Evolutionary conservation across 2,329 filamentous ascomycete genomes (phyloP).

Genomic region (Pseudogymnoascus sp.): DNA sequence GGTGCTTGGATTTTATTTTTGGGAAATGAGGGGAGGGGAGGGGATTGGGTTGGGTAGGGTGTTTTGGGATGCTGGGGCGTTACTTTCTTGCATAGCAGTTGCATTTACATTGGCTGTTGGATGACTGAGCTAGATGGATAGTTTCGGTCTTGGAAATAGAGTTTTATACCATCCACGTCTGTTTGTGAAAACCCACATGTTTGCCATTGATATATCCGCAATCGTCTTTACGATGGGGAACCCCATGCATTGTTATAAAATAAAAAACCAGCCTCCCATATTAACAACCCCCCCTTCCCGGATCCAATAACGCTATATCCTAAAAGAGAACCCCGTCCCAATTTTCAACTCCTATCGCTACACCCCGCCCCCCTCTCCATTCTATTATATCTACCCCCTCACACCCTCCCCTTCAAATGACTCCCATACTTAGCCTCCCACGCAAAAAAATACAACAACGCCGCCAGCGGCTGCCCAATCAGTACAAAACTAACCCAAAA

Average conservation of each 20-base stretch:
- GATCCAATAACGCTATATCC: background rate
- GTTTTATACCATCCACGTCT: background rate
- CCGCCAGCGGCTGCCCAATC: constrained; percentile 87
- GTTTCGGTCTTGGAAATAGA: background rate
- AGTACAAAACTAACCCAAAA: constrained; percentile 97
- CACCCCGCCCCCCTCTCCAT: background rate
- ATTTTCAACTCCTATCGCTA: background rate
- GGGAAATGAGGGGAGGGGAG: background rate
- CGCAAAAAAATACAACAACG: constrained; percentile 90
- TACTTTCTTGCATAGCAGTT: background rate
- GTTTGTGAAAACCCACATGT: background rate
- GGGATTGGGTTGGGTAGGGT: background rate
- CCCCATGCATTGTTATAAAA: background rate
- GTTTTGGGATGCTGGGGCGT: background rate
- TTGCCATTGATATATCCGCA: background rate
- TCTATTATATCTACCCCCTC: background rate
- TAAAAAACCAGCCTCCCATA: background rate
- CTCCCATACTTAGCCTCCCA: constrained; percentile 98
- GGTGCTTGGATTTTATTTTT: background rate
- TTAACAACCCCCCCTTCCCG: background rate
- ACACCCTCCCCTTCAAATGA: constrained; percentile 9
- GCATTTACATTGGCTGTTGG: background rate
- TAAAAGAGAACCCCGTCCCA: background rate
- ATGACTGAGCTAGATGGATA: background rate
- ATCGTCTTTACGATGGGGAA: background rate